Percentiles rank a stretch among this genome's conserved stretches.
These are phyloP conservation scores for Kluyveromyces siamensis DNA, from an alignment of 805 yeast species.

Conservation along the genomic window DNA sequence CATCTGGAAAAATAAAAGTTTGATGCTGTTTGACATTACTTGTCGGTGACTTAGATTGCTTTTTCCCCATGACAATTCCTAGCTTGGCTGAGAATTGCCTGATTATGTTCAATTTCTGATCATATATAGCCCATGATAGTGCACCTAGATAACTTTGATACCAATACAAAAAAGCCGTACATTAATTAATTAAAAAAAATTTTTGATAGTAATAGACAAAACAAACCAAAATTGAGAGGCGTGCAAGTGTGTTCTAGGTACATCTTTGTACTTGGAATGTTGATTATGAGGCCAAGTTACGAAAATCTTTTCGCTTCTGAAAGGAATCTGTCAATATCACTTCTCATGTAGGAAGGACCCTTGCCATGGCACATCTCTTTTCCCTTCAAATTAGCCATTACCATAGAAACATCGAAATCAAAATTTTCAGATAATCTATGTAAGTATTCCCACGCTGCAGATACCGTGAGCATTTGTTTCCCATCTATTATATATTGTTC, in stretches of 20 bases:
- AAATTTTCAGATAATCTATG: constrained; percentile 39
- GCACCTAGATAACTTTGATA: too few relatives aligned
- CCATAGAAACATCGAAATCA: constrained; percentile 45
- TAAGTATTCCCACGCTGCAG: constrained; percentile 80
- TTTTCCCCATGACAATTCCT: neutral
- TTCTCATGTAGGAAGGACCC: constrained; percentile 37
- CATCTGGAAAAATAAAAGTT: constrained; percentile 3
- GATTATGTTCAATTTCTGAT: too few relatives aligned
- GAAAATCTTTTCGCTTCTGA: neutral
- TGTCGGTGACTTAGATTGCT: neutral
- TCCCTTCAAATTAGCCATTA: constrained; percentile 56
- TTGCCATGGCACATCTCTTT: constrained; percentile 68
- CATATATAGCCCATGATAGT: too few relatives aligned
- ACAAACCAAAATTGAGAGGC: too few relatives aligned
- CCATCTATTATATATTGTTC: constrained; percentile 21
- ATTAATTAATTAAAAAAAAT: too few relatives aligned
- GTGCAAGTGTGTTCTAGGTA: neutral
- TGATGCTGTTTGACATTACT: neutral
- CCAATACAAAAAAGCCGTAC: too few relatives aligned
- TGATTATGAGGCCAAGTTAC: too few relatives aligned
- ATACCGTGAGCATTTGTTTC: constrained; percentile 50
- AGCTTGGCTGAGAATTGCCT: too few relatives aligned
- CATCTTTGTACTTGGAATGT: neutral
- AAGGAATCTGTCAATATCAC: constrained; percentile 10
- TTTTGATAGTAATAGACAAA: too few relatives aligned